Conservation (phyloP, 345 rosid species). For the Crucihimalaya himalaica region DNA sequence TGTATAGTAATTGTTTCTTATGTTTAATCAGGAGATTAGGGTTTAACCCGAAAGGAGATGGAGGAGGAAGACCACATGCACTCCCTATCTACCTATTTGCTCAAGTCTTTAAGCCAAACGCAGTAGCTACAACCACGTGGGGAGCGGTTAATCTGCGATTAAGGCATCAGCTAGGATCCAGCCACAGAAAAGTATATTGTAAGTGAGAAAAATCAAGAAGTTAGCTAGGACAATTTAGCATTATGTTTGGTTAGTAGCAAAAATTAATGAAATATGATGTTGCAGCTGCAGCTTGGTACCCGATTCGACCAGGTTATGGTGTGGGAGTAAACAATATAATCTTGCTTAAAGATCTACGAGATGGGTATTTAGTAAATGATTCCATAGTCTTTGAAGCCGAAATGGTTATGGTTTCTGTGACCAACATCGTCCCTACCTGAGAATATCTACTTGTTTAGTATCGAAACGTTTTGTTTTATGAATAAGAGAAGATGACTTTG, state of each 20-base stretch:
- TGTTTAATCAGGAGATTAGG: slow-evolving; percentile 32
- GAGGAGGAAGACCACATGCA: slow-evolving; percentile 30
- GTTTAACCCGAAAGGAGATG: slow-evolving; percentile 36
- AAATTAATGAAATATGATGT: neutral
- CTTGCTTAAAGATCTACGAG: slow-evolving; percentile 3
- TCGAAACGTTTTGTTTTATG: neutral
- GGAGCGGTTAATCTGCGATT: slow-evolving; percentile 38
- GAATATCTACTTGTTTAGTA: neutral
- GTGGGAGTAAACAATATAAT: slow-evolving; percentile 27
- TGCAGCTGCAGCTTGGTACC: slow-evolving; percentile 33
- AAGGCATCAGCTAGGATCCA: slow-evolving; percentile 25
- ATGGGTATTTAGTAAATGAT: slow-evolving; percentile 30
- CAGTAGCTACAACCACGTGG: slow-evolving; percentile 27
- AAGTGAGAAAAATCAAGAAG: slow-evolving; percentile 1
- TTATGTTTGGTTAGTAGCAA: neutral
- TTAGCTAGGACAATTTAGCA: too few species aligned
- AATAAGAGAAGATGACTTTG: neutral
- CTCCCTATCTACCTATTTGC: slow-evolving; percentile 23
- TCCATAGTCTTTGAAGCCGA: slow-evolving; percentile 39
- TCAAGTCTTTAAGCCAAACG: slow-evolving; percentile 28
- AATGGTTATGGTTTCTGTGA: slow-evolving; percentile 16
- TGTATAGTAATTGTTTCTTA: neutral
- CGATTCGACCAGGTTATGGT: neutral
- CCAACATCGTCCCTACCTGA: slow-evolving; percentile 10
- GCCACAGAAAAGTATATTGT: slow-evolving; percentile 16